Evolutionary conservation across 495 filamentous ascomycete species (phyloP).

Genomic region (Aspergillus cristatus): DNA sequence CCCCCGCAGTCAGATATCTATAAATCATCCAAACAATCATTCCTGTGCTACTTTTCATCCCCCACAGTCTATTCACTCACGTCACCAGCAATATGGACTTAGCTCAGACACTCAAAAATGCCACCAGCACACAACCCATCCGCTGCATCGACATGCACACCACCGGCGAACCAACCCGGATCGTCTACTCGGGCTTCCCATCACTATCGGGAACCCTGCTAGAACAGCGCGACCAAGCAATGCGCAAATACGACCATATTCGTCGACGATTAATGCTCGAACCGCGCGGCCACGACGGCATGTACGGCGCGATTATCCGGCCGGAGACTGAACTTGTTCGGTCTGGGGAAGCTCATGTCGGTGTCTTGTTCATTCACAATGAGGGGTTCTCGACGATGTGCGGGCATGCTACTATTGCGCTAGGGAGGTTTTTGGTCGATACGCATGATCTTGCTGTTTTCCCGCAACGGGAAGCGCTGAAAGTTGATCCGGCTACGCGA

Average conservation of each 20-base stretch:
- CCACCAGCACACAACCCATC: conserved; percentile 10
- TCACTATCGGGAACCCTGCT: conserved; percentile 14
- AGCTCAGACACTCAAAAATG: conserved; percentile 30
- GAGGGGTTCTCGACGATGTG: conserved; percentile 76
- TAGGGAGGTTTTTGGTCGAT: conserved; percentile 25
- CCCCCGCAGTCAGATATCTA: no score
- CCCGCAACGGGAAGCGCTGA: conserved; percentile 9
- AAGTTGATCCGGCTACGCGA: conserved; percentile 3
- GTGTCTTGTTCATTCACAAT: conserved; percentile 48
- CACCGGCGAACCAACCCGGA: conserved; percentile 24
- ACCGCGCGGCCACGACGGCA: conserved; percentile 25
- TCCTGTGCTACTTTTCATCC: no score
- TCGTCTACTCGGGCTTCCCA: conserved; percentile 24
- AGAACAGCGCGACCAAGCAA: conserved; percentile 18
- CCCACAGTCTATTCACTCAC: background rate
- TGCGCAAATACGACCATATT: conserved; percentile 14
- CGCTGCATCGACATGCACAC: conserved; percentile 29
- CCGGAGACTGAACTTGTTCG: conserved; percentile 20
- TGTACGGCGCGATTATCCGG: conserved; percentile 25
- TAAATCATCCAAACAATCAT: no score
- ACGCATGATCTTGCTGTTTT: conserved; percentile 16
- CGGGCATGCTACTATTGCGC: conserved; percentile 37
- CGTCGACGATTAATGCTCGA: conserved; percentile 22
- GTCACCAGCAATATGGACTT: conserved; percentile 43
- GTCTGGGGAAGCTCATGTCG: conserved; percentile 34